Conservation (phyloP, 371 early-diverging fungal species). For the Dipsacomyces acuminosporus region DNA sequence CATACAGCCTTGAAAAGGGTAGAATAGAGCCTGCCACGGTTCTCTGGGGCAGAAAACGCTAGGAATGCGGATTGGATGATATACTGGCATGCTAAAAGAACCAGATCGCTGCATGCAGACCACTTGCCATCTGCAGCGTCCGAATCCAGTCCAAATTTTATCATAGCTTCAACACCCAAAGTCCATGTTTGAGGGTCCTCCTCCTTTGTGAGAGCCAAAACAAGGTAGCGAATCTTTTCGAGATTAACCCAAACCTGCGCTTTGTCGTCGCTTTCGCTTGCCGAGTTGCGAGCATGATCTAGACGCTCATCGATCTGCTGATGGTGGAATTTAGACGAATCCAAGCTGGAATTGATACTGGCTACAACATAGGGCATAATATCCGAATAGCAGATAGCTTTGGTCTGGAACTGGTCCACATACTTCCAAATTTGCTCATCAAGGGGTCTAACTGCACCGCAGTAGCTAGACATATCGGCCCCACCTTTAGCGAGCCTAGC, state of each 20-base stretch:
- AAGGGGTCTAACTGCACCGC: slow-evolving; percentile 1
- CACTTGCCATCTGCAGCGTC: slow-evolving; percentile 13
- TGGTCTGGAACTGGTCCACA: slow-evolving; percentile 24
- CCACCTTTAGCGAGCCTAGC: slow-evolving; percentile 1
- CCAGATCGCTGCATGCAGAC: slow-evolving; percentile 30
- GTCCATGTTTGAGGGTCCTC: slow-evolving; percentile 11
- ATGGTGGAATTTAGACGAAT: slow-evolving; percentile 50
- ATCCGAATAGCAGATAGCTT: slow-evolving; percentile 42
- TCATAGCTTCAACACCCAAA: slow-evolving; percentile 8
- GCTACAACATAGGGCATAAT: slow-evolving; percentile 37
- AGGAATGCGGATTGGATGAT: slow-evolving; percentile 20
- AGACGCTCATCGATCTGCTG: slow-evolving; percentile 13
- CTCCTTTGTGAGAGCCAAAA: slow-evolving; percentile 25
- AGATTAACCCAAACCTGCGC: slow-evolving; percentile 30
- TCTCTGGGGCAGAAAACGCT: slow-evolving; percentile 7
- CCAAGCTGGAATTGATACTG: slow-evolving; percentile 57
- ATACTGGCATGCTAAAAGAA: slow-evolving; percentile 36
- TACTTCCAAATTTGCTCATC: slow-evolving; percentile 32
- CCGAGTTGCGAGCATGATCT: slow-evolving; percentile 3
- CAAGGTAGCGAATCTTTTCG: slow-evolving; percentile 30
- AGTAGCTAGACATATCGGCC: too few relatives aligned
- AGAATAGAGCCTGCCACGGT: slow-evolving; percentile 17
- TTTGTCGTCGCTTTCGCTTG: slow-evolving; percentile 7
- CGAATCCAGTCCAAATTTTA: slow-evolving; percentile 27
- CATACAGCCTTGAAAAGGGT: slow-evolving; percentile 54